Evolutionary conservation across 2,329 filamentous ascomycete species (phyloP).

Genomic region (Arthrobotrys entomopaga): DNA sequence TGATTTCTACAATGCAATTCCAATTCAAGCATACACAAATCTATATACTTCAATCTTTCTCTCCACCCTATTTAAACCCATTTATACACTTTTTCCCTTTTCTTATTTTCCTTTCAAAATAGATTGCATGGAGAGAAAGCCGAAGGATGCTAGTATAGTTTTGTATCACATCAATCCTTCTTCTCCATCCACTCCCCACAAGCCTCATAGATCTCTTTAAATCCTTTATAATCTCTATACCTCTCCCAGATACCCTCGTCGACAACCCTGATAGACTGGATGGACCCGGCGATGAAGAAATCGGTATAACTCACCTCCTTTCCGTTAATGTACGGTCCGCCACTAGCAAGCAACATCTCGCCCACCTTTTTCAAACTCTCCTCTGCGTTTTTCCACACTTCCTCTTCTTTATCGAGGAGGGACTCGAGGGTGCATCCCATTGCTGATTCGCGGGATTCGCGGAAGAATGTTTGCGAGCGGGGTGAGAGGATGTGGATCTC

Average conservation of each 20-base stretch:
- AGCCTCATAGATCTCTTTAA: background rate
- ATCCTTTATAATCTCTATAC: background rate
- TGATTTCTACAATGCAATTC: no score
- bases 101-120: no score
- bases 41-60: no score
- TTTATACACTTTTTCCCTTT: no score
- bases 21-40: no score
- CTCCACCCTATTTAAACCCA: no score
- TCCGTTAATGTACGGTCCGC: background rate
- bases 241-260: background rate
- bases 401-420: background rate
- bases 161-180: conserved; percentile 1
- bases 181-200: background rate
- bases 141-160: no score
- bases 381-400: background rate
- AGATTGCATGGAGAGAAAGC: no score
- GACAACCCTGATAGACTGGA: background rate
- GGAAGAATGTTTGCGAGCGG: background rate
- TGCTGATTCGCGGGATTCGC: background rate
- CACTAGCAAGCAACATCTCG: background rate
- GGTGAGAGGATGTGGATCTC: background rate
- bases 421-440: background rate
- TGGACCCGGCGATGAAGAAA: background rate
- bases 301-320: background rate
- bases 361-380: background rate